Base-by-base conservation (phyloP, 106 monocot genomes). In the Amphibolis antarctica region DNA sequence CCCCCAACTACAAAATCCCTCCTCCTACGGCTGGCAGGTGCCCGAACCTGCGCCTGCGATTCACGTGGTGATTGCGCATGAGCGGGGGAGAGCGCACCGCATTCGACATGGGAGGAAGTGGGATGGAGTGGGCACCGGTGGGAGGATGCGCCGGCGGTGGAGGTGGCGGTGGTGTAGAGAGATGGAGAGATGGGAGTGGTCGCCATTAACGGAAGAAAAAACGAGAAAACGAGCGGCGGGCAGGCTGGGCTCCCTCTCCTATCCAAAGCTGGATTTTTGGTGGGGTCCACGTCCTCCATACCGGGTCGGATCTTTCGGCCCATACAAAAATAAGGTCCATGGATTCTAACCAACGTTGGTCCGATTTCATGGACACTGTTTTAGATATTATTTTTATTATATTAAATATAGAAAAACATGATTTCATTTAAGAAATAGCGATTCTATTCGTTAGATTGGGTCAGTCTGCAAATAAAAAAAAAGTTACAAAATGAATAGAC, bases 1-100 rank as follows among this genome's bases (percentile, higher is more conserved):
- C 28, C 53, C 17, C 48, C 50, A 28, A 31, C 23, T 45, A 86
- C 46, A 10, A 93, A 63, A 43, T 77, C 72, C 64, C 85, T 69
- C 64, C 85, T 69, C 71, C 88, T 61, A 24, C 42, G 60, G 11
- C 10, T 7, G 1, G 42, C 22, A 0, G 60, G 60, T 12, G 43
- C 28, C 15, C 60, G 43, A 60, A 43, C 0, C 20, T 15, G 60
- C 9, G 6, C 42, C 42, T 43, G 19, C 3, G 10, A 22, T 21
- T 36, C 44, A n/a, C 42, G 22, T 9, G 43, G 42, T 5, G 60
- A 20, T 42, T 43, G 28, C 42, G 20, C 48, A 2, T 2, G 36
- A 7, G 4, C 36, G 7, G 36, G 36, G 7, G 7, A 36, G 36
- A 36, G 36, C 2, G 36, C 36, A 36, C 2, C 36, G 36, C 4